Conservation (phyloP, 169 alveolate species). For the Babesia divergens region DNA sequence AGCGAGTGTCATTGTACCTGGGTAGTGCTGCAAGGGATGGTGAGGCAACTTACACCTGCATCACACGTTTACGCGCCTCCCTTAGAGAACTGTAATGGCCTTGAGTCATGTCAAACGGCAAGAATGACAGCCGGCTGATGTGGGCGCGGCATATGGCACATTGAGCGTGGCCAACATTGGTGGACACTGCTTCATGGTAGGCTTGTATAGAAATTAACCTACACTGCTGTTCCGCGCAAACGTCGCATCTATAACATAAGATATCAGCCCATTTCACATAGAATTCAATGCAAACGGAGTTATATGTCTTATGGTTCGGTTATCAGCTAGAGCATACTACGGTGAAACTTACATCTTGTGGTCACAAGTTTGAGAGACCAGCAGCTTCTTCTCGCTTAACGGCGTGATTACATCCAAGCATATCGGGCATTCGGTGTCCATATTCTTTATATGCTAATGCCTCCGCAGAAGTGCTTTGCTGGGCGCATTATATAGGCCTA, state of each 20-base stretch:
- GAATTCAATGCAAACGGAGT: not conserved
- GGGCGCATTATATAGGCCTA: too few species aligned
- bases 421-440: conserved; percentile 67
- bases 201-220: not conserved
- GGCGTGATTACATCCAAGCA: conserved; percentile 66
- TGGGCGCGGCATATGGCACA: conserved; percentile 69
- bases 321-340: not conserved
- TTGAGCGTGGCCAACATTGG: conserved; percentile 58
- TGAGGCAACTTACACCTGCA: conserved; percentile 50
- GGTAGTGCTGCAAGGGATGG: not conserved
- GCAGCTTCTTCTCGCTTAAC: conserved; percentile 52
- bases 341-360: conserved; percentile 55
- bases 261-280: not conserved
- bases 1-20: conserved; percentile 72
- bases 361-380: conserved; percentile 55
- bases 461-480: too few species aligned
- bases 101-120: conserved; percentile 49
- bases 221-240: conserved; percentile 64
- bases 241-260: conserved; percentile 51
- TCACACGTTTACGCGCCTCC: conserved; percentile 57
- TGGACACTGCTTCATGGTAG: conserved; percentile 3
- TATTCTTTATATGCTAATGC: too few species aligned
- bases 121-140: conserved; percentile 45
- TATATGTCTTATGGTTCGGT: not conserved
- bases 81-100: conserved; percentile 22